A percentile compares a stretch with the other conserved stretches of the same genome.
Conservation (phyloP, 2,329 filamentous ascomycete genomes). For the Metarhizium album region DNA sequence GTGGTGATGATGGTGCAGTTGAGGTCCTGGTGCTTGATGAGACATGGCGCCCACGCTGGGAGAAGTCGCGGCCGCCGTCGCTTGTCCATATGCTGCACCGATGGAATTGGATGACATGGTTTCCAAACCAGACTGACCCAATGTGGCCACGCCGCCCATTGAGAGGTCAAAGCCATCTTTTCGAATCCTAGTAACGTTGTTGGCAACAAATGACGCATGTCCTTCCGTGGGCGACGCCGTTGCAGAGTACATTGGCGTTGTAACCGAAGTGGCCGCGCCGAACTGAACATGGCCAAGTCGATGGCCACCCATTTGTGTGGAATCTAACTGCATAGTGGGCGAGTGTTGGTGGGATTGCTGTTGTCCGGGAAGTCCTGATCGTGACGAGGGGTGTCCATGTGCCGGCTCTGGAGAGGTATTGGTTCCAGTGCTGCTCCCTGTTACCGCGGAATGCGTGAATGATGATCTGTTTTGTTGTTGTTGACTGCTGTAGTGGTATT, state of each 20-base stretch:
- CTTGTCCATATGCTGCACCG: conserved; percentile 39
- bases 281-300: conserved; percentile 45
- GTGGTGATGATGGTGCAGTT: conserved; percentile 65
- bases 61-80: conserved; percentile 22
- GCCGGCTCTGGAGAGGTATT: conserved; percentile 32
- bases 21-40: conserved; percentile 6
- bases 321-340: conserved; percentile 40
- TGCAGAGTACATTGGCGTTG: conserved; percentile 41
- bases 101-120: conserved; percentile 43
- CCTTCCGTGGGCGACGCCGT: conserved; percentile 30
- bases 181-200: conserved; percentile 39
- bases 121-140: conserved; percentile 45
- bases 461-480: conserved; percentile 30
- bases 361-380: conserved; percentile 26
- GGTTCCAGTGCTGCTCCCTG: conserved; percentile 26
- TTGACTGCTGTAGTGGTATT: conserved; percentile 7
- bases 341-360: conserved; percentile 33
- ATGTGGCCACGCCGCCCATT: conserved; percentile 36
- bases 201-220: conserved; percentile 19
- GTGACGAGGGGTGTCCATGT: conserved; percentile 22
- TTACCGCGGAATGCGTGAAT: conserved; percentile 34
- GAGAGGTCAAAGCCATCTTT: conserved; percentile 50
- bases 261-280: conserved; percentile 35
- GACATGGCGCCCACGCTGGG: conserved; percentile 3
- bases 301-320: conserved; percentile 39